Base-by-base conservation (phyloP, 1,139 yeast genomes). In the Pneumocystis wakefieldiae region DNA sequence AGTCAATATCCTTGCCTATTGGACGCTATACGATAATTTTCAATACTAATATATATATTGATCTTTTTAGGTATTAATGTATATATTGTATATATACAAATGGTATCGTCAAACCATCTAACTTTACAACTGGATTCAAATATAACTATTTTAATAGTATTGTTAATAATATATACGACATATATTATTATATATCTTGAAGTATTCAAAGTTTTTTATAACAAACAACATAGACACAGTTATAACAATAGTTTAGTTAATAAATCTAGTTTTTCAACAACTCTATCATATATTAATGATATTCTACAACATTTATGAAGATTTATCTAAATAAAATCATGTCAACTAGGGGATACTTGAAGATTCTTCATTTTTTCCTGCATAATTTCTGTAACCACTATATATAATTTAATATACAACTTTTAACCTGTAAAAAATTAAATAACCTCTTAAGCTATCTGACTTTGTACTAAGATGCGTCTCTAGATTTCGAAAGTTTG, bases 401-500 rank as follows among this genome's bases (percentile, higher is more conserved):
- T 12, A 48, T 24, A 24, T 32, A 32, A 24, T 48, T 24, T 24
- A 48, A 24, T 24, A n/a, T 12, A 24, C 24, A 19, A 24, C 6
- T 48, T 48, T 48, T 48, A 24, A 19, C 10, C 19, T 19, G 24
- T 48, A 24, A 48, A 24, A 2, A 48, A 32, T 32, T 32, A 24
- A 41, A 17, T 10, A 24, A 48, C 55, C 55, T 24, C 14, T 19
- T 24, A 48, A 48, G 17, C 14, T 48, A 24, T 15, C 12, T 10
- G 63, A 62, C 62, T 68, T 68, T 55, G 63, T 59, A 39, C 66
- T 71, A 37, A 92, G 83, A 48, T 92, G 85, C 55, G 80, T 83
- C 68, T 85, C 86, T 69, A 92, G 79, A 70, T 89, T 91, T 37
- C 79, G 79, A 24, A 88, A 80, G 73, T 92, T 96, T 65, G 81